Base-by-base conservation (phyloP, 2,329 filamentous ascomycete genomes). In the Sphaerulina musiva region DNA sequence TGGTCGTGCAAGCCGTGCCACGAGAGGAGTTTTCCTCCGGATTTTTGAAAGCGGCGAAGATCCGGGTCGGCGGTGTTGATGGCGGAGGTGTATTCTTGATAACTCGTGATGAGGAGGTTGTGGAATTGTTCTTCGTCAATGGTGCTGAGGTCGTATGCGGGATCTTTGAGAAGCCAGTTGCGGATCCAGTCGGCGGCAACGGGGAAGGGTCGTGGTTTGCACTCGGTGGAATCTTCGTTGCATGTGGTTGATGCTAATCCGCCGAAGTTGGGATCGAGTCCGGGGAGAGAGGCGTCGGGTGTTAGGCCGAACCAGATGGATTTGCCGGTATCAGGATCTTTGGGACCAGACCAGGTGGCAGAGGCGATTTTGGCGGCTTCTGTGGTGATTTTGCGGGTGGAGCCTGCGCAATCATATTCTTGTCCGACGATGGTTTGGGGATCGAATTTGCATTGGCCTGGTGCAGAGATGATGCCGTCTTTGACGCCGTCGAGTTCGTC, bases 1-100 rank as follows among this genome's bases (percentile, higher is more conserved):
- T 68, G 58, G 51, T 73, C 71, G 1, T 66, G 68, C 6, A 72
- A 56, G 2, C 72, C 73, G 48, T 73, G 71, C 66, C 68, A 74
- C 2, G 64, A 67, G 8, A 75, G 62, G 53, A 75, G 62, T 52
- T 74, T 75, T 0, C 68, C 71, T 0, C 70, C 72, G 0, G 61
- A 54, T 2, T 62, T 46, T 17, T 66, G 63, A 60, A 74, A 75
- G 0, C 34, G 57, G 1, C 64, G 60, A 0, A 75, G 63, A 52
- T 74, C 66, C 3, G 70, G 64, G 39, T 72, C 60, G n/a, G 64
- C 57, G 1, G 69, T 70, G 10, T 68, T 68, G 41, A 74, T 69
- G 38, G 70, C 60, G 2, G 64, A 61, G 17, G 62, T 49, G 51
- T 69, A 73, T 47, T 60, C 53, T 51, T 59, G 51, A 12, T 55